phyloP scores from a whole-genome alignment of 1,139 yeast genomes.

The Fermentozyma sake region DNA sequence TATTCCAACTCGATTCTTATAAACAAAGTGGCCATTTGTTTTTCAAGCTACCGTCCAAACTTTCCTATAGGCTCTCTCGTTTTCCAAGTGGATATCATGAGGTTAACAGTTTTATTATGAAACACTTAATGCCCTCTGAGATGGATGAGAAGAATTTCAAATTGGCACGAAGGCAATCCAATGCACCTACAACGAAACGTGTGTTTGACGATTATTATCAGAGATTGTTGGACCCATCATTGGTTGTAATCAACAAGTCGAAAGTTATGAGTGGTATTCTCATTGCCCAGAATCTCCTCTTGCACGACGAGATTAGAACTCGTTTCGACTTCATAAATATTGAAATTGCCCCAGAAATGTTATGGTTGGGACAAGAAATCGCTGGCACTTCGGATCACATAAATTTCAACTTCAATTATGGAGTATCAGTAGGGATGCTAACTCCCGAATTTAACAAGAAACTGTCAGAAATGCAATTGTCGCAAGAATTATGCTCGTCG shows the following conservation, averaged over 20 bases:
- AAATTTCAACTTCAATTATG: conserved; percentile 23
- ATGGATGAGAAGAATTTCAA: conserved; percentile 19
- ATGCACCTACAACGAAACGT: conserved; percentile 11
- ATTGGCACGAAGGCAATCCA: conserved; percentile 8
- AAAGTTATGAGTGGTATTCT: conserved; percentile 26
- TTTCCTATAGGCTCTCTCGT: conserved; percentile 17
- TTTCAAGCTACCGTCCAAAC: conserved; percentile 21
- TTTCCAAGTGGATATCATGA: conserved; percentile 30
- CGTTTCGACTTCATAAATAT: conserved; percentile 16
- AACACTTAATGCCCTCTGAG: conserved; percentile 19
- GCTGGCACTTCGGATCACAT: conserved; percentile 20
- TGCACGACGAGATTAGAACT: conserved; percentile 19
- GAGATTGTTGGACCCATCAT: conserved; percentile 24
- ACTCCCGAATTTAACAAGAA: conserved; percentile 25
- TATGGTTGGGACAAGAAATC: conserved; percentile 35
- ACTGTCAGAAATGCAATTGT: conserved; percentile 13
- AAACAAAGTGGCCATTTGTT: conserved; percentile 21
- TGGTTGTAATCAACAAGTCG: conserved; percentile 27
- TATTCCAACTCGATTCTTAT: conserved; percentile 18
- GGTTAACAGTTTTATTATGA: conserved; percentile 21
- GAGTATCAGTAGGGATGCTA: conserved; percentile 29
- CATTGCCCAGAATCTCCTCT: conserved; percentile 23
- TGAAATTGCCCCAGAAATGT: conserved; percentile 18
- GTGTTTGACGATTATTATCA: conserved; percentile 21
- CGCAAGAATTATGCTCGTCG: conserved; percentile 35